Evolutionary conservation across 441 rosid genomes (phyloP), one percentile per base, ranked within the genome.

Genomic region (Macaranga tanarius): DNA sequence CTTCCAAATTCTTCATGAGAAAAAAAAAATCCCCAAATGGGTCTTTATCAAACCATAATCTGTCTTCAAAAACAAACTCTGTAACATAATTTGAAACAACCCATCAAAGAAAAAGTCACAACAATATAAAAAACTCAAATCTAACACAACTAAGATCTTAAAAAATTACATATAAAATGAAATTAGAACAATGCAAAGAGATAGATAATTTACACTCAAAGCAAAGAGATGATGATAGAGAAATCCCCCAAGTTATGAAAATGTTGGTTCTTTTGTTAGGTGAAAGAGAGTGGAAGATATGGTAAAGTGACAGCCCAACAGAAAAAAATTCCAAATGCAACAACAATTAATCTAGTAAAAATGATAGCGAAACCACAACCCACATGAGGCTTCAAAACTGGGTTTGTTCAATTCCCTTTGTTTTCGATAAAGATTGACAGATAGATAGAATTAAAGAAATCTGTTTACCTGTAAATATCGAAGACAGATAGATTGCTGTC

Each of bases 201-300:
- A 77, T 17, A n/a, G 76, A 79, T 72, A 73, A 55, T 81, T 79
- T 88, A 68, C 81, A 89, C 88, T 89, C 88, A 71, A 92, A 87
- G 97, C 82, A 83, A 85, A 54, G 50, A 48, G 50, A 48, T 8
- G 40, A 19, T 22, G 70, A 40, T n/a, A 44, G 69, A 72, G 42
- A 67, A 47, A 54, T 4, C 17, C 17, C 51, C 64, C 65, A 19
- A 62, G 61, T 58, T 58, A 66, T 62, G 57, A 71, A 63, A 55
- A 44, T 71, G 40, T 62, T 23, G 54, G 16, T 28, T 34, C 44
- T 10, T 44, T 42, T 8, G 85, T 85, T 84, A 77, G 89, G 86
- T 84, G 79, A 73, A 63, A 65, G 71, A 76, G 77, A 78, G 72
- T 66, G 75, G 13, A 16, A 77, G 74, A 79, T 61, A 64, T 71